Base-by-base conservation (phyloP, 1,284 basidiomycete species). In the Kalmanozyma brasiliensis region DNA sequence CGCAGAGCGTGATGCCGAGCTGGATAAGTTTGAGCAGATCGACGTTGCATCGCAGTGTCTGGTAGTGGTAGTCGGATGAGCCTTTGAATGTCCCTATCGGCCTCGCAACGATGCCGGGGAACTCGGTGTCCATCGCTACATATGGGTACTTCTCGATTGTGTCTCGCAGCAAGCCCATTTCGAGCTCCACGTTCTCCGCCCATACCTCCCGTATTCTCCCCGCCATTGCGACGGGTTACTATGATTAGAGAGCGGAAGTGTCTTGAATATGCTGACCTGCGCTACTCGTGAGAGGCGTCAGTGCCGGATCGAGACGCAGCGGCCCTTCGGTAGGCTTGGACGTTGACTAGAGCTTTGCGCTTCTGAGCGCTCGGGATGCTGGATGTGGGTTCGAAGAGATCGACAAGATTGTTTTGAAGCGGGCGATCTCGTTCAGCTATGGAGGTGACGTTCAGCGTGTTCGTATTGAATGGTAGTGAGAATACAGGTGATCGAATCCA, bases 111-210 rank as follows among this genome's bases (percentile, higher is more conserved):
- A 98, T 95, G 9, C 96, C 96, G 24, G 95, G 95, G 82, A 98
- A 98, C 84, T 98, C 96, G 64, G 96, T 98, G 83, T 98, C 95
- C 93, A 98, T 95, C 71, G 94, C 93, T 77, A 98, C 89, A 84
- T 90, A 97, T 8, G 94, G 92, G 85, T 94, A 96, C 76, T 88
- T 86, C 74, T 96, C 93, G 71, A 98, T 90, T 52, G 91, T 85
- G 47, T 90, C 88, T 55, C 95, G 89, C 57, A 98, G 89, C 74
- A 88, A 88, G 5, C 88, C 88, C 89, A 98, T 93, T 85, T 98
- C 95, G 36, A 86, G 85, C 68, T 97, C 94, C 70, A 98, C 88
- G 83, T 96, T 97, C 41, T 90, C 90, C 11, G 89, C 88, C 94
- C 95, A 98, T 77, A 98, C 94, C 76, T 96, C 93, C 49, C 75